Percentiles rank a stretch among this genome's conserved stretches.
These are phyloP conservation scores for Herpotrichia juniperi DNA, from an alignment of 2,329 filamentous ascomycete genomes.

Conservation along the genomic window DNA sequence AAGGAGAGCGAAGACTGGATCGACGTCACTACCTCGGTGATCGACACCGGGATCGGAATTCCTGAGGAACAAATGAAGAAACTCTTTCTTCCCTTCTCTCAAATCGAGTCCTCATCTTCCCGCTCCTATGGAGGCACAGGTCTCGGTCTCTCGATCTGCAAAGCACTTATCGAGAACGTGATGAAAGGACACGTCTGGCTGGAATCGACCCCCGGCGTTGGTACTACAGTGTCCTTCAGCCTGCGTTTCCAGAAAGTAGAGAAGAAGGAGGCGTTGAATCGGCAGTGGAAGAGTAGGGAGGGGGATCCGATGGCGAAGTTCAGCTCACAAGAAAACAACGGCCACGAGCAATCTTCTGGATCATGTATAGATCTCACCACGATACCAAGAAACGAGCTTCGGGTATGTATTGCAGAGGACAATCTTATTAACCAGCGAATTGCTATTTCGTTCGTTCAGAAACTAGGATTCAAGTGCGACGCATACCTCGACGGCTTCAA, in stretches of 20 bases:
- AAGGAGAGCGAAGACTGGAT: conserved; percentile 73
- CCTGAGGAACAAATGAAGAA: conserved; percentile 81
- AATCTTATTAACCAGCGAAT: conserved; percentile 95
- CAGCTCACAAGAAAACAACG: conserved; percentile 55
- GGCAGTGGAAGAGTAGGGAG: conserved; percentile 44
- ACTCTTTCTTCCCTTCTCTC: conserved; percentile 89
- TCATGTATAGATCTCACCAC: conserved; percentile 61
- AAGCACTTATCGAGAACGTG: conserved; percentile 89
- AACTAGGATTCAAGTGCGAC: conserved; percentile 84
- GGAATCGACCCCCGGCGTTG: conserved; percentile 74
- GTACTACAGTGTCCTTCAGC: conserved; percentile 78
- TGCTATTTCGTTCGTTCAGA: conserved; percentile 86
- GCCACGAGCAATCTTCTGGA: conserved; percentile 45
- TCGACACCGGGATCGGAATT: conserved; percentile 91
- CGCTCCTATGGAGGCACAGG: conserved; percentile 92
- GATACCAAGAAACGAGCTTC: conserved; percentile 77
- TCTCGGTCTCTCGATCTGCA: conserved; percentile 90
- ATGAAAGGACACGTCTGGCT: conserved; percentile 86
- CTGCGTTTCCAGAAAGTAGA: conserved; percentile 85
- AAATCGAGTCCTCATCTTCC: conserved; percentile 89
- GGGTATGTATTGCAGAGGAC: conserved; percentile 93
- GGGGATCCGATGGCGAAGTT: conserved; percentile 64
- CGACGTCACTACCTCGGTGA: conserved; percentile 81
- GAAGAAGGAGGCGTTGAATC: conserved; percentile 60
- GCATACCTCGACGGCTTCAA: conserved; percentile 90